Evolutionary conservation across 768 basidiomycete genomes (phyloP).

Genomic region (Paxillus involutus): DNA sequence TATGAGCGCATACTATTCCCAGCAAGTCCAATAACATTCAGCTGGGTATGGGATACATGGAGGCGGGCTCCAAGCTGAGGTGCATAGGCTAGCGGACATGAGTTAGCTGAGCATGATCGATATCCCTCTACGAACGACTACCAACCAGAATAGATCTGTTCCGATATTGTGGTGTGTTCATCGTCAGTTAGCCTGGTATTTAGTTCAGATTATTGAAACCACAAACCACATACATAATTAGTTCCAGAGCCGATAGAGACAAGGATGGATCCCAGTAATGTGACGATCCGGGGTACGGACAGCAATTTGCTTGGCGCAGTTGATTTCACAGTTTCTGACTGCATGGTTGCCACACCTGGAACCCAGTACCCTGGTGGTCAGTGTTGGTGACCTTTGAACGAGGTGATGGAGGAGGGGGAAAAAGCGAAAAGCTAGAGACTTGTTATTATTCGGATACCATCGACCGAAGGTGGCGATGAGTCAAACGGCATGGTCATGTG

Average conservation of each 20-base stretch:
- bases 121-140: background rate
- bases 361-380: background rate
- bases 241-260: conserved; percentile 68
- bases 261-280: conserved; percentile 54
- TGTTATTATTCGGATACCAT: background rate
- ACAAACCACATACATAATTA: conserved; percentile 59
- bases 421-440: background rate
- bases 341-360: conserved; percentile 1
- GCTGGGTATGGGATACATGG: conserved; percentile 72
- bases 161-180: background rate
- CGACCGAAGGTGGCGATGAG: background rate
- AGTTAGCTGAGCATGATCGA: background rate
- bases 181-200: background rate
- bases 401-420: background rate
- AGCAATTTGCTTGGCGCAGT: conserved; percentile 30
- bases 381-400: background rate
- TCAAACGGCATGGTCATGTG: background rate
- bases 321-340: conserved; percentile 5
- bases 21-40: conserved; percentile 80
- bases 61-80: conserved; percentile 84
- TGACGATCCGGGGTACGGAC: conserved; percentile 43
- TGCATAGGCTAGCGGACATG: conserved; percentile 60
- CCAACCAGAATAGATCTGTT: conserved; percentile 32
- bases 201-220: too few species aligned
- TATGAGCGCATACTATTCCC: conserved; percentile 57